Evolutionary conservation across 2,329 filamentous ascomycete genomes (phyloP).

Genomic region (Paecilomyces sp.): DNA sequence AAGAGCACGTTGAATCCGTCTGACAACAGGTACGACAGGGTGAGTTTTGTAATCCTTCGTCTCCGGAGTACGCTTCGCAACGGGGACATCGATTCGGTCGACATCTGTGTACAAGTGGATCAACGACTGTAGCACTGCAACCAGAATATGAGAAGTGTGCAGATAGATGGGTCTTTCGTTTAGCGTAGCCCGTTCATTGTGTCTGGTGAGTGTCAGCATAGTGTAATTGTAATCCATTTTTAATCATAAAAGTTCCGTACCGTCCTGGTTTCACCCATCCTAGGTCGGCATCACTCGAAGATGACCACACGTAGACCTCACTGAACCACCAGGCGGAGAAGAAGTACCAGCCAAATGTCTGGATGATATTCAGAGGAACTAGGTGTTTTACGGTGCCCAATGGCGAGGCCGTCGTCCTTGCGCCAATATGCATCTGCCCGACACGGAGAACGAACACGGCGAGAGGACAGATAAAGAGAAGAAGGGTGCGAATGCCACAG

Average conservation of each 20-base stretch:
- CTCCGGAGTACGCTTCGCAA: constrained; percentile 27
- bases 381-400: constrained; percentile 57
- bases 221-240: background rate
- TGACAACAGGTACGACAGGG: constrained; percentile 26
- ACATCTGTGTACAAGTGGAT: constrained; percentile 66
- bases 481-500: constrained; percentile 64
- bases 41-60: constrained; percentile 29
- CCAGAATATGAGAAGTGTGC: constrained; percentile 59
- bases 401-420: constrained; percentile 62
- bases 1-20: constrained; percentile 30
- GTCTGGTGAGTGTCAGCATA: constrained; percentile 18
- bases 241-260: constrained; percentile 35
- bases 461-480: constrained; percentile 70
- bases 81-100: constrained; percentile 57
- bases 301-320: constrained; percentile 72
- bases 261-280: constrained; percentile 65
- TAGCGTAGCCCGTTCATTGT: constrained; percentile 62
- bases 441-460: constrained; percentile 79
- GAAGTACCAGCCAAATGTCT: constrained; percentile 69
- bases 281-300: constrained; percentile 54
- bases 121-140: constrained; percentile 63
- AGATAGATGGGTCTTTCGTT: constrained; percentile 86
- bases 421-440: constrained; percentile 69
- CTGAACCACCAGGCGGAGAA: constrained; percentile 73
- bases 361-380: constrained; percentile 53